Conservation (phyloP, 169 alveolate genomes). For the Toxoplasma gondii region DNA sequence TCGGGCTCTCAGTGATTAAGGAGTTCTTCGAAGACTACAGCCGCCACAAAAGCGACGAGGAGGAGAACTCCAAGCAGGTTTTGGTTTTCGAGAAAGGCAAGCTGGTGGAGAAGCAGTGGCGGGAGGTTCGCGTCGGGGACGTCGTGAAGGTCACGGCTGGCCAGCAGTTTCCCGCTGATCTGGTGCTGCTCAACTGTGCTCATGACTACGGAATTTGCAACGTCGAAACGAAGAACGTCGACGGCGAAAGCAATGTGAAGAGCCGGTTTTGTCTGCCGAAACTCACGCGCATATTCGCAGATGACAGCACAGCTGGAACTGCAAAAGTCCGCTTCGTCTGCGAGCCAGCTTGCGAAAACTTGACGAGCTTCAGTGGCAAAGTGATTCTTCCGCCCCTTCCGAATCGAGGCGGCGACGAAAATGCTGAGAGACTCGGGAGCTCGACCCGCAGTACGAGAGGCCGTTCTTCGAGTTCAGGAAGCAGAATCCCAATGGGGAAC, state of each 20-base stretch:
- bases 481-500: neutral
- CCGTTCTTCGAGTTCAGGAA: neutral
- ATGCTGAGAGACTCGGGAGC: neutral
- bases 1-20: conserved; percentile 88
- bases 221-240: conserved; percentile 86
- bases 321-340: conserved; percentile 29
- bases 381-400: neutral
- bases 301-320: conserved; percentile 75
- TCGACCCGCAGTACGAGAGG: neutral
- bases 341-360: conserved; percentile 35
- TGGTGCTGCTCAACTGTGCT: conserved; percentile 86
- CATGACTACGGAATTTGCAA: conserved; percentile 87
- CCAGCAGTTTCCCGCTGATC: conserved; percentile 94
- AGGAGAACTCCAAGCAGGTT: conserved; percentile 84
- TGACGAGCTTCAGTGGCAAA: neutral
- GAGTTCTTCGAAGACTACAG: conserved; percentile 92
- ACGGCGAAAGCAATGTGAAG: conserved; percentile 94
- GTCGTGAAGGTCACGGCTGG: conserved; percentile 82
- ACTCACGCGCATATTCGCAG: conserved; percentile 71
- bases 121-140: conserved; percentile 91
- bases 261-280: conserved; percentile 80
- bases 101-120: conserved; percentile 77
- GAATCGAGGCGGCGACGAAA: neutral
- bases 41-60: conserved; percentile 88
- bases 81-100: conserved; percentile 46